Evolutionary conservation across 2,329 filamentous ascomycete species (phyloP).

Genomic region (Neospermospora avenae): DNA sequence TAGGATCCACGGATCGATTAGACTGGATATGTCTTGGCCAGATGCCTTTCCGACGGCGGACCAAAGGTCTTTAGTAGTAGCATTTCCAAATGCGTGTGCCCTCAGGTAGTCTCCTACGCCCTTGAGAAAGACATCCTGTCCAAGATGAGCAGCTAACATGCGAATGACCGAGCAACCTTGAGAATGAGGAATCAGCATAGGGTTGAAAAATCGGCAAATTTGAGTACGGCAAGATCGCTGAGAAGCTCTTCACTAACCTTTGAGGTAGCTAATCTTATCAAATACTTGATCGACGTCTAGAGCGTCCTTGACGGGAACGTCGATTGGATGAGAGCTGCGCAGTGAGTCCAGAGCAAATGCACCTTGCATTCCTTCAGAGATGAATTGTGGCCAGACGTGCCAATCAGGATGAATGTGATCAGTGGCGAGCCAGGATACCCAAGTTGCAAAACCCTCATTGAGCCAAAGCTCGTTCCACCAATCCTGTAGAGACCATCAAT

Average conservation of each 20-base stretch:
- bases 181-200: neutral
- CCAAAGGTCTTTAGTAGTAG: slow-evolving; percentile 91
- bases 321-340: slow-evolving; percentile 90
- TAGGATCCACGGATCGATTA: slow-evolving; percentile 94
- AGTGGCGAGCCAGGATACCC: slow-evolving; percentile 79
- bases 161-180: slow-evolving; percentile 84
- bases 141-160: slow-evolving; percentile 90
- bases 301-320: slow-evolving; percentile 90
- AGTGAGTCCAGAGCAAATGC: slow-evolving; percentile 88
- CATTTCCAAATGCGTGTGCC: slow-evolving; percentile 82
- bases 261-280: slow-evolving; percentile 92
- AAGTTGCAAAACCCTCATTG: slow-evolving; percentile 89
- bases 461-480: slow-evolving; percentile 90
- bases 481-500: slow-evolving; percentile 42
- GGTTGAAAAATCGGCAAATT: no score
- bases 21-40: slow-evolving; percentile 75
- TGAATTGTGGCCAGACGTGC: slow-evolving; percentile 97
- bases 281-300: slow-evolving; percentile 98
- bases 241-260: slow-evolving; percentile 45
- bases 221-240: no score
- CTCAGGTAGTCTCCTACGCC: slow-evolving; percentile 90
- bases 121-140: slow-evolving; percentile 81
- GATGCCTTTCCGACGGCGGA: slow-evolving; percentile 82
- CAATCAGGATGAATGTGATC: slow-evolving; percentile 94
- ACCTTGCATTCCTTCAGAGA: slow-evolving; percentile 89